Conservation (phyloP, 2,329 filamentous ascomycete species). For the Emmonsia crescens region DNA sequence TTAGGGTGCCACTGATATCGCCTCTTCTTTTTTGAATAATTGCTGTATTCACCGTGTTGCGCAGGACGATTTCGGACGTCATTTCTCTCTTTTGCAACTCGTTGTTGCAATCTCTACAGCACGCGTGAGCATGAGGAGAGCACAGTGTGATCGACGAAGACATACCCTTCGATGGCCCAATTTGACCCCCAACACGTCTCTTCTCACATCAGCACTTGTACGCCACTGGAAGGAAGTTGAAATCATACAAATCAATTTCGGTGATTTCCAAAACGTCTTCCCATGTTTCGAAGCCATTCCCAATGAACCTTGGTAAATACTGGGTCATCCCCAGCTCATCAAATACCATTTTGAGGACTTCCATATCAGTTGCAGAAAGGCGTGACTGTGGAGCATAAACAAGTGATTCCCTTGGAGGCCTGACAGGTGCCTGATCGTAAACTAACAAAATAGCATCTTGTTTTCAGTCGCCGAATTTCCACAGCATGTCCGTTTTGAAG, state of each 20-base stretch:
- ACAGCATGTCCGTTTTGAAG: not conserved
- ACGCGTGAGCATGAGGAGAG: not conserved
- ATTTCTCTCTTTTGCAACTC: constrained; percentile 7
- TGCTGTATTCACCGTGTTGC: not conserved
- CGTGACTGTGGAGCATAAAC: not conserved
- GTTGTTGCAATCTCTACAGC: constrained; percentile 5
- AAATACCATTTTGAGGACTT: constrained; percentile 4
- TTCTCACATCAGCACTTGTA: constrained; percentile 3
- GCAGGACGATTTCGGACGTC: not conserved
- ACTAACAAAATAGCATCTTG: not conserved
- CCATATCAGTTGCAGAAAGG: constrained; percentile 5
- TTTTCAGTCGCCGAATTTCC: not conserved
- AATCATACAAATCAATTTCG: constrained; percentile 7
- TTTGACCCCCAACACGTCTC: constrained; percentile 8
- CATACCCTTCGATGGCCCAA: constrained; percentile 7
- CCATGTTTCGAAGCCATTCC: constrained; percentile 9
- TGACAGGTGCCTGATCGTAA: not conserved
- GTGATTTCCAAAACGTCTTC: constrained; percentile 9
- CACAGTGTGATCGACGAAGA: not conserved
- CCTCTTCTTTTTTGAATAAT: constrained; percentile 4
- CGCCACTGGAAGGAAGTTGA: not conserved
- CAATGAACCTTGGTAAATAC: constrained; percentile 6
- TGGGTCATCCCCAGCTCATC: constrained; percentile 8
- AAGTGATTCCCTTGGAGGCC: not conserved
- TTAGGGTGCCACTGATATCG: constrained; percentile 9